Evolutionary conservation across 1,139 yeast genomes (phyloP), one percentile per base, ranked within the genome.

Genomic region (Torulaspora pretoriensis): DNA sequence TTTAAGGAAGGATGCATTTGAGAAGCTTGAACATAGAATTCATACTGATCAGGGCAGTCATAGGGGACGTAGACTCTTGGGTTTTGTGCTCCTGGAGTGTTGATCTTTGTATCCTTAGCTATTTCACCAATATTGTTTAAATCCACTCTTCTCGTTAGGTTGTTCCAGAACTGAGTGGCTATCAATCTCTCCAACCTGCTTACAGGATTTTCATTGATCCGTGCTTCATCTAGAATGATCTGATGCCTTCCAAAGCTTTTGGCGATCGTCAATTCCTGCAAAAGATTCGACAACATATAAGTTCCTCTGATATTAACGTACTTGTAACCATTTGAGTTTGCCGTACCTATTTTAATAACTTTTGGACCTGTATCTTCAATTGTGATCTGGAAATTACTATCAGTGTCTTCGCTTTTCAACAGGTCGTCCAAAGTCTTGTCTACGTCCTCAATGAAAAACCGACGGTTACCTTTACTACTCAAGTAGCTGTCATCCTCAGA

Each of bases 281-380:
- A 72, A 43, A 90, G 68, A 64, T 90, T 90, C 1, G 95, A 84
- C 43, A 90, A 71, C 92, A 86, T 86, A 61, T 90, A 90, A 0
- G 96, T 89, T 10, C 97, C 97, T 52, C 96, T 71, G 43, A 90
- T 74, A 45, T 83, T 87, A 37, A 78, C 74, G 56, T 80, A 82
- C 36, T 78, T 80, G 65, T 68, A 85, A 1, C 97, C 96, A 54
- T 82, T 78, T 2, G 96, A 86, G 61, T 85, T 85, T 38, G 81
- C 87, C 0, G 96, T 87, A 5, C 96, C 96, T 33, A 89, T 71
- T 53, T 80, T 75, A 51, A 88, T 70, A 12, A 85, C 94, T 61
- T 89, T 89, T n/a, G 97, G 96, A 0, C 97, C 97, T 2, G 80
- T 76, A 63, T 89, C 97, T 59, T 89, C 97, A 43, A 89, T 83